phyloP scores from a whole-genome alignment of 768 basidiomycete species.

The Dentipellis fragilis region DNA sequence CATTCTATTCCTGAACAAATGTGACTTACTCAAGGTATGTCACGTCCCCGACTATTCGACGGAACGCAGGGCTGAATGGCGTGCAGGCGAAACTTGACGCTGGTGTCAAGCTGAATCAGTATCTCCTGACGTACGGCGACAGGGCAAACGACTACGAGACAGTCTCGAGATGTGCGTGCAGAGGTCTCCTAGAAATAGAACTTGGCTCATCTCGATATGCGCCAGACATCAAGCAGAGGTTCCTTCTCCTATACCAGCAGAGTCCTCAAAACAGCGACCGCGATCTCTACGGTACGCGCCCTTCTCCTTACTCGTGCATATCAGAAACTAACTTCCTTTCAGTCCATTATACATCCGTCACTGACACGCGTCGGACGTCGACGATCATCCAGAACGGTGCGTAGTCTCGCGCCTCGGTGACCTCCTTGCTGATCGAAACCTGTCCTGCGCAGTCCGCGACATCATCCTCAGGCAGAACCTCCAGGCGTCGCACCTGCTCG shows the following conservation, averaged over 20 bases:
- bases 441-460: slow-evolving; percentile 33
- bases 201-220: not conserved
- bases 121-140: slow-evolving; percentile 65
- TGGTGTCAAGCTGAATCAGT: slow-evolving; percentile 60
- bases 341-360: slow-evolving; percentile 79
- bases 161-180: slow-evolving; percentile 56
- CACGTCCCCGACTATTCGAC: not conserved
- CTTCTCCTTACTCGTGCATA: not conserved
- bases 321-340: not conserved
- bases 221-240: slow-evolving; percentile 66
- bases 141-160: slow-evolving; percentile 72
- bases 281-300: slow-evolving; percentile 56
- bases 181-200: not conserved
- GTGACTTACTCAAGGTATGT: slow-evolving; percentile 60
- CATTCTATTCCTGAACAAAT: slow-evolving; percentile 76
- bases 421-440: not conserved
- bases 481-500: not conserved
- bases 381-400: slow-evolving; percentile 67
- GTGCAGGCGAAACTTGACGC: slow-evolving; percentile 61
- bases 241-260: slow-evolving; percentile 57
- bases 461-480: slow-evolving; percentile 58
- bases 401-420: slow-evolving; percentile 12
- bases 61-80: not conserved
- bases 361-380: slow-evolving; percentile 65
- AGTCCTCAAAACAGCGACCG: slow-evolving; percentile 62